Evolutionary conservation across 1,284 basidiomycete genomes (phyloP), one percentile per base, ranked within the genome.

Genomic region (Irpex sp.): DNA sequence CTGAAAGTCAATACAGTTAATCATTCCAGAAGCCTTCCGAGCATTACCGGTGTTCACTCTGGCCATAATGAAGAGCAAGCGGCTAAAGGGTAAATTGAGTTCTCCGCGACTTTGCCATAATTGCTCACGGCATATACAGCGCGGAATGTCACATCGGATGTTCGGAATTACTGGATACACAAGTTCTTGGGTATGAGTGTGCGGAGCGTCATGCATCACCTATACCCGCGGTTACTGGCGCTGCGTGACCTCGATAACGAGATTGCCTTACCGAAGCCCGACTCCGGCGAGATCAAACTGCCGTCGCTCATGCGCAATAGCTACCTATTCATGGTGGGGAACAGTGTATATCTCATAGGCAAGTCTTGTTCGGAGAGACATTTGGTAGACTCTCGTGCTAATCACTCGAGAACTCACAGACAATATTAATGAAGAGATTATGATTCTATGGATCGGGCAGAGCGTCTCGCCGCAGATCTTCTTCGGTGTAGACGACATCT

Each of bases 301-400:
- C 96, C 97, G 7, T 83, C 88, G 5, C 83, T 89, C 66, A 96
- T 97, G 89, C 84, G 97, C 39, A 83, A 86, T 57, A 92, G 90
- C 65, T 89, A 98, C 77, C 80, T 83, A 57, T 93, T 90, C 69
- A 98, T 99, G 97, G 88, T 94, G 68, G 84, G 87, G 0, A 84
- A 94, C 69, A 97, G 97, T 0, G 83, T 97, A 11, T 99, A 99
- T 77, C 79, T 99, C 61, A 88, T 97, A 67, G 91, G 94, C 94
- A 67, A 65, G 81, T 79, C 51, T 33, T 33, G 5, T 33, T 33
- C 31, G 31, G 36, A n/a, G 49, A 31, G 54, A 35, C 19, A 33
- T 37, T 17, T 33, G 2, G 35, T 19, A 9, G 5, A 6, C 17
- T 63, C 13, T 63, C 58, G 13, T 56, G 61, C 36, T 58, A 53